phyloP scores from a whole-genome alignment of 2,329 filamentous ascomycete genomes.

The Venturia oleaginea region DNA sequence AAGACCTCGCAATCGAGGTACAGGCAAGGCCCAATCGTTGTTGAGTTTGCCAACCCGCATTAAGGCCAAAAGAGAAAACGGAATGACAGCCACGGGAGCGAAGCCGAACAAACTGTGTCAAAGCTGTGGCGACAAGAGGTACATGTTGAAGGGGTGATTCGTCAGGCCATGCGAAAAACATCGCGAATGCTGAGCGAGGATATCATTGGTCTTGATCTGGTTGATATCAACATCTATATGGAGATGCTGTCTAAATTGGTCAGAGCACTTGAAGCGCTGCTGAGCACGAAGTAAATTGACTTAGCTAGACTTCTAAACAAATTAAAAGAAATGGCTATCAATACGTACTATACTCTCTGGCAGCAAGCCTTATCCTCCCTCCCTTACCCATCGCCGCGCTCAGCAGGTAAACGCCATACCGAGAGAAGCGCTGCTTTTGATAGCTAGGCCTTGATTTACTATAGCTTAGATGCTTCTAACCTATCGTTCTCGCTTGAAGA shows the following conservation, averaged over 20 bases:
- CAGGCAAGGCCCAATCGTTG: slow-evolving; percentile 14
- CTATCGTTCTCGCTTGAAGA: neutral
- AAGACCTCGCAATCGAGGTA: slow-evolving; percentile 15
- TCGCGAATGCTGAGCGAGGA: slow-evolving; percentile 16
- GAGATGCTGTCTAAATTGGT: slow-evolving; percentile 14
- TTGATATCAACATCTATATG: slow-evolving; percentile 15
- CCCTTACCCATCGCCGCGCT: too few species aligned
- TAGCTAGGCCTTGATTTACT: neutral
- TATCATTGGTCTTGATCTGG: slow-evolving; percentile 14
- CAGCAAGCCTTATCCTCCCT: slow-evolving; percentile 11
- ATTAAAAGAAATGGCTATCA: neutral
- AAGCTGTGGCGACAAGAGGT: slow-evolving; percentile 16
- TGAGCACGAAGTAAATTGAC: slow-evolving; percentile 14
- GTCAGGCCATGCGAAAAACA: slow-evolving; percentile 15
- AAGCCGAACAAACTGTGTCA: slow-evolving; percentile 13
- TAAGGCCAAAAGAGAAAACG: slow-evolving; percentile 17
- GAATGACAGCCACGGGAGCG: slow-evolving; percentile 12
- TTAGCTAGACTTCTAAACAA: slow-evolving; percentile 10
- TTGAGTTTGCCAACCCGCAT: slow-evolving; percentile 14
- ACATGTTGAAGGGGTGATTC: slow-evolving; percentile 15
- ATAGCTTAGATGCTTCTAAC: neutral
- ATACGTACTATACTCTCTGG: neutral
- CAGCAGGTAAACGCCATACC: too few species aligned
- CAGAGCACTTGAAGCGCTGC: slow-evolving; percentile 14
- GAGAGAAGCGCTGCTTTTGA: too few species aligned